Percentiles rank a stretch among this genome's conserved stretches.
phyloP scores from a whole-genome alignment of 441 rosid genomes.

The Iberis amara region DNA sequence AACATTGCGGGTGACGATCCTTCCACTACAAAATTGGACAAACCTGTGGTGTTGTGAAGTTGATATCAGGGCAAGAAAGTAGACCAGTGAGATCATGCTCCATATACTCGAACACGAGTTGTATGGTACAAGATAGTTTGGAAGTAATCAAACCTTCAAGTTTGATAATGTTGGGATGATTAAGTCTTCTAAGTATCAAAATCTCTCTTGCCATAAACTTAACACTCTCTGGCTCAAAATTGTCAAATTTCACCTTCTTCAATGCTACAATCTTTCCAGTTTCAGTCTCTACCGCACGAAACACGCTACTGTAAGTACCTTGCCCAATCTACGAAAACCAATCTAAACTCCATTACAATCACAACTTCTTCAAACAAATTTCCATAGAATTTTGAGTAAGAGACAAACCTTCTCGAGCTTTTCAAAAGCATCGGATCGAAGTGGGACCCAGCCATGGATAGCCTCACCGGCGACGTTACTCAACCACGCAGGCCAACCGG shows the following conservation, averaged over 20 bases:
- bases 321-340: constrained; percentile 64
- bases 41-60: constrained; percentile 66
- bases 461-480: constrained; percentile 75
- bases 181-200: constrained; percentile 70
- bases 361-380: neutral
- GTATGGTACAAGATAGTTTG: constrained; percentile 54
- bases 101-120: constrained; percentile 92
- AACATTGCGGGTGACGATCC: neutral
- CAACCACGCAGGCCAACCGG: constrained; percentile 96
- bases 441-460: constrained; percentile 77
- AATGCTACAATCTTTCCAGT: constrained; percentile 76
- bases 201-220: constrained; percentile 90
- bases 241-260: constrained; percentile 80
- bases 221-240: constrained; percentile 79
- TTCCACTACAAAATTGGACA: too few relatives aligned
- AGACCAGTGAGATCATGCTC: constrained; percentile 90
- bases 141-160: constrained; percentile 82
- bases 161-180: constrained; percentile 81
- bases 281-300: constrained; percentile 71
- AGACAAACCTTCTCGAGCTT: constrained; percentile 71
- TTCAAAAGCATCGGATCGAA: constrained; percentile 66
- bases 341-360: neutral
- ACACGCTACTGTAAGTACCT: constrained; percentile 92
- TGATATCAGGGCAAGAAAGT: constrained; percentile 57
- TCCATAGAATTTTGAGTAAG: too few relatives aligned